phyloP scores from a whole-genome alignment of 2,329 filamentous ascomycete genomes.

The Xylariaceae sp. region DNA sequence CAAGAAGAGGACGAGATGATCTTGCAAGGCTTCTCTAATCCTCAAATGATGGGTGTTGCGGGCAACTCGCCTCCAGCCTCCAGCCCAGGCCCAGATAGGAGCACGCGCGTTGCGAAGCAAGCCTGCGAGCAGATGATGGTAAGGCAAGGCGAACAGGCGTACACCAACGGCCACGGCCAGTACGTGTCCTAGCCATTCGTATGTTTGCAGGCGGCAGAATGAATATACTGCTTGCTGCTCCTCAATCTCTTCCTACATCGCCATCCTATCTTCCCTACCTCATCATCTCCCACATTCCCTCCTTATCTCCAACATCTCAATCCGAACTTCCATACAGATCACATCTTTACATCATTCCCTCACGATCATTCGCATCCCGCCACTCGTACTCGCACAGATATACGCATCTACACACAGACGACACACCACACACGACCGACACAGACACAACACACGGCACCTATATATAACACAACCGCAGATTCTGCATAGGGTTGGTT shows the following conservation, averaged over 20 bases:
- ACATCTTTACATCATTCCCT: not conserved
- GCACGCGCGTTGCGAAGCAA: conserved; percentile 31
- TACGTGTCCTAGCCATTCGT: conserved; percentile 17
- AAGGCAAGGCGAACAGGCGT: conserved; percentile 22
- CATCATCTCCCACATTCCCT: too few species aligned
- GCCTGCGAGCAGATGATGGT: conserved; percentile 33
- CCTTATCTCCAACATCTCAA: not conserved
- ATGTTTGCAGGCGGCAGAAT: too few species aligned
- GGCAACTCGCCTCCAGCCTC: conserved; percentile 19
- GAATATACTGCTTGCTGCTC: conserved; percentile 14
- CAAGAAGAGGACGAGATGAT: conserved; percentile 29
- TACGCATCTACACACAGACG: not conserved
- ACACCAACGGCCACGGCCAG: conserved; percentile 14
- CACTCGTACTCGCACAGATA: not conserved
- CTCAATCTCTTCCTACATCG: too few species aligned
- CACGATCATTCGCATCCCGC: not conserved
- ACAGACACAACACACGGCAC: not conserved
- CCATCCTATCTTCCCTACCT: too few species aligned
- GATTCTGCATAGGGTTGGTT: too few species aligned
- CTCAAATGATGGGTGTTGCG: conserved; percentile 15
- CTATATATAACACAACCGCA: too few species aligned
- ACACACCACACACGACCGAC: not conserved
- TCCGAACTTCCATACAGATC: not conserved
- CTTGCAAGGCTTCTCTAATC: conserved; percentile 25
- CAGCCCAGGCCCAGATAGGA: conserved; percentile 16